Evolutionary conservation across 805 yeast genomes (phyloP), one percentile per base, ranked within the genome.

Genomic region (Saturnispora dispora): DNA sequence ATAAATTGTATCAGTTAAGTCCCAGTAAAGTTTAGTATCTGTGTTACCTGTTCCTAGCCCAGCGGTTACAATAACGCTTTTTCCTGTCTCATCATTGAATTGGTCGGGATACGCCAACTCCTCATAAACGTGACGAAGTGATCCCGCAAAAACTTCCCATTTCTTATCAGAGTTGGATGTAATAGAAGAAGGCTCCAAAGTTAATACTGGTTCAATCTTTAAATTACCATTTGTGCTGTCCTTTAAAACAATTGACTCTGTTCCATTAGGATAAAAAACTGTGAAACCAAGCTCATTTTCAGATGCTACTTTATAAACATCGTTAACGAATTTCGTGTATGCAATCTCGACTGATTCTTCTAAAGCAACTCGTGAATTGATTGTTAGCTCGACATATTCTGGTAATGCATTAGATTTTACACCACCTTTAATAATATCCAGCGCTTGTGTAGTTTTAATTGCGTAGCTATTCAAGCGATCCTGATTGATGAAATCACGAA

Each of bases 11-110:
- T 70, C 63, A 2, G 84, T 76, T 58, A 84, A 68, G 45, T 67
- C 62, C 88, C 87, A 81, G 66, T 81, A 84, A 58, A 74, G 70
- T 51, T 71, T 68, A 3, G 88, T 83, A 60, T 84, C 90, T 5
- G 89, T 83, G 63, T 83, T 83, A 11, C 83, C 89, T 2, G 85
- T 72, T 72, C 80, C 77, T 40, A 83, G 63, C 33, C 78, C 72
- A 1, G 88, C 88, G 1, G 85, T 73, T 10, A 80, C 76, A 40
- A 76, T 58, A 15, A 74, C 58, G 3, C 56, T 50, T 17, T 70
- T 47, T 2, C 47, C 51, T 4, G 44, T 48, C 23, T 48, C 44
- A 17, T 48, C 64, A 48, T 65, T 55, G 28, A 46, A 64, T n/a
- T 58, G 51, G 3, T 67, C 67, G 10, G 72, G 65, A 56, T 64